Base-by-base conservation (phyloP, 192 early-diverging fungal genomes). In the Jimgerdemannia lactiflua region DNA sequence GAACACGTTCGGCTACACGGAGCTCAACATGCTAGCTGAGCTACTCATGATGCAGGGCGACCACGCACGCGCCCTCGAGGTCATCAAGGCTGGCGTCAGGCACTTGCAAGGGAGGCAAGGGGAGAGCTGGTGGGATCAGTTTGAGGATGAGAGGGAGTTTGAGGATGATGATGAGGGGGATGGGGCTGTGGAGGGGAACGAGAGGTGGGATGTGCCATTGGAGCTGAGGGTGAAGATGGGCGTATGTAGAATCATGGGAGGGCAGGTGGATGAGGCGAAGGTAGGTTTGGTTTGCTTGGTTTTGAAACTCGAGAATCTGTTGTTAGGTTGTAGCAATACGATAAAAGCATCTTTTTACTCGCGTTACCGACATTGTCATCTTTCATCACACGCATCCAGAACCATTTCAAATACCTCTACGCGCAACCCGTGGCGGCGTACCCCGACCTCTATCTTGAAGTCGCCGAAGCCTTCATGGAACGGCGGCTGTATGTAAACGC, bases 151-250 rank as follows among this genome's bases (percentile, higher is more conserved):
- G 75, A 70, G 76, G 0, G 92, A 93, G 68, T 94, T 91, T 79
- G 77, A 82, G 4, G 83, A 80, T 9, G 88, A 83, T 20, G 63
- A 73, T 4, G 79, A 81, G 49, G 71, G 76, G 42, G 85, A 71
- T 18, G 69, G 73, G 41, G 18, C 39, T 65, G 43, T 3, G 39
- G 29, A 14, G 14, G 65, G 67, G 2, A n/a, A 76, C 63, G 68
- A 74, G 8, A 43, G 64, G 39, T 66, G 68, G 17, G 75, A 75
- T 64, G 80, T 98, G 42, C 97, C 97, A 0, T 77, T 96, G 1
- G 95, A 98, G 81, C 84, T 99, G 68, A 90, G 95, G 20, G 89
- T 93, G 69, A 94, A 94, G 77, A 87, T 96, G 40, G 98, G 95
- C 3, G 90, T 94, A 29, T 92, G 91, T 74, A 87, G 95, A 42